Evolutionary conservation across 768 basidiomycete genomes (phyloP), one percentile per base, ranked within the genome.

Genomic region (Phylloporus sp.): DNA sequence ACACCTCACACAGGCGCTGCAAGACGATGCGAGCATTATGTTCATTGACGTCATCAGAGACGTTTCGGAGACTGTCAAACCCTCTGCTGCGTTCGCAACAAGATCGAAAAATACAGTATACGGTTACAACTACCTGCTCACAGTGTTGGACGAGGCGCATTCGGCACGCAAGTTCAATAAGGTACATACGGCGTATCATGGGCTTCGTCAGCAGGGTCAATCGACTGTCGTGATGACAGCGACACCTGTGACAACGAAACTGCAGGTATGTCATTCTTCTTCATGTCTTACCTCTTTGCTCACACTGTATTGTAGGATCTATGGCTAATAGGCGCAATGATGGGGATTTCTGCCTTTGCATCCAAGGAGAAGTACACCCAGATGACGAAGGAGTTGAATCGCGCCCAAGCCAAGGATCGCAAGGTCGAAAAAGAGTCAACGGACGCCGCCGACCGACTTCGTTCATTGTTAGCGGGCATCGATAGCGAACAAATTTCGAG

Each of bases 111-210:
- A n/a, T n/a, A n/a, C n/a, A n/a, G n/a, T n/a, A n/a, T n/a, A n/a
- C 41, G 0, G n/a, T 20, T 43, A 27, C 5, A 2, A 24, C 2
- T 52, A 41, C 18, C 20, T 49, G 6, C 11, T 10, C 15, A 5
- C 36, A 0, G 20, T 56, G 6, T 20, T 56, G 22, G 55, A 56
- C 4, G 45, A 53, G 11, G 55, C 55, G 2, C 55, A 56, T 6
- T 1, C 6, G 0, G 45, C 48, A 5, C 27, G 55, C 0, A 56
- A 56, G 3, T 28, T 45, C 9, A 56, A 56, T n/a, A 45, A 42
- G 22, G 3, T 49, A 10, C 48, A 49, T 8, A 49, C 48, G 0
- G 44, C 52, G 2, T 11, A 4, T 0, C 20, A 10, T 11, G 18
- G 13, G 2, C 46, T 52, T 6, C 6, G 20, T 1, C 1, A 7